phyloP scores from a whole-genome alignment of 2,329 filamentous ascomycete species.

The Neoscytalidium dimidiatum region DNA sequence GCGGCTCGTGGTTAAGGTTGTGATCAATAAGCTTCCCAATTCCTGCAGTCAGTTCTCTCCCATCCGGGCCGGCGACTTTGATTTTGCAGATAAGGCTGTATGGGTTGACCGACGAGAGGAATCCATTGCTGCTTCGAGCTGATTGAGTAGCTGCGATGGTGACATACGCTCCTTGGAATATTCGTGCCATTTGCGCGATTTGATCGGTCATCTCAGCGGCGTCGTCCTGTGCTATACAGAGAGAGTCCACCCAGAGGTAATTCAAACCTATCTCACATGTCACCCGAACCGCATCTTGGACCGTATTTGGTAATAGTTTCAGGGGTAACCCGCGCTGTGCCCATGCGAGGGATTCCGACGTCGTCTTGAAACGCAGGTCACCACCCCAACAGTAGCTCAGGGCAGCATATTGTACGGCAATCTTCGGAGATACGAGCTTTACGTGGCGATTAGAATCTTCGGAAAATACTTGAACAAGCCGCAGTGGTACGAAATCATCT shows the following conservation, averaged over 20 bases:
- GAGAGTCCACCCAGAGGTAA: constrained; percentile 2
- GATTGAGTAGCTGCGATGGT: neutral
- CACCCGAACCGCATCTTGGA: neutral
- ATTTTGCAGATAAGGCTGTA: neutral
- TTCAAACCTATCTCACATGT: neutral
- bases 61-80: neutral
- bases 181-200: neutral
- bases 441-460: neutral
- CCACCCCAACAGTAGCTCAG: neutral
- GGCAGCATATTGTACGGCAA: neutral
- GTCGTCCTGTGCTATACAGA: constrained; percentile 3
- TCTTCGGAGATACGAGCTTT: no score
- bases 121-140: neutral
- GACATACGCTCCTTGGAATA: neutral
- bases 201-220: neutral
- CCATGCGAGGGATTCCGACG: neutral
- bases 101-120: neutral
- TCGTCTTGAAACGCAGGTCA: neutral
- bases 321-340: neutral
- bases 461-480: neutral
- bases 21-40: neutral
- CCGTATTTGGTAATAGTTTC: neutral
- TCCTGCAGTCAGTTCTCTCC: accelerated
- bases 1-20: accelerated
- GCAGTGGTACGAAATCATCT: neutral